Evolutionary conservation across 176 grass and related monocot species (phyloP).

Genomic region (Triticum dicoccoides): DNA sequence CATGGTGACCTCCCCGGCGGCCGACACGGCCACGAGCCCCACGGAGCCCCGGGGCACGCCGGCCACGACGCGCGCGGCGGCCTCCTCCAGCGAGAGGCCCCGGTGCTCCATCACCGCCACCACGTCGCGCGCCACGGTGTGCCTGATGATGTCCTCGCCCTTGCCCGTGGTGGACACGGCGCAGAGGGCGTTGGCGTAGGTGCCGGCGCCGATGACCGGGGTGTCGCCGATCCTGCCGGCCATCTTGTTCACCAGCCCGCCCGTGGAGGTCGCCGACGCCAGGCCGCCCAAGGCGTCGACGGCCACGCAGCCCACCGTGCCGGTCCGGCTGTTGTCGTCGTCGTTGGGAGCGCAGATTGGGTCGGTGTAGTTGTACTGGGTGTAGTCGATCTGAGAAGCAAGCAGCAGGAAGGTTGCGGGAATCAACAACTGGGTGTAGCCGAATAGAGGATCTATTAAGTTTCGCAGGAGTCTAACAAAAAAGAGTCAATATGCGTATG

Average conservation of each 20-base stretch:
- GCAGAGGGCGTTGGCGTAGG: constrained; percentile 67
- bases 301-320: constrained; percentile 92
- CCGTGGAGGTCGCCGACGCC: too few relatives aligned
- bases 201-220: constrained; percentile 71
- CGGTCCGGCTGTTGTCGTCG: constrained; percentile 67
- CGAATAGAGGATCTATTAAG: too few relatives aligned
- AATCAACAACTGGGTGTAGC: too few relatives aligned
- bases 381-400: constrained; percentile 72
- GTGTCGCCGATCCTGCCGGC: constrained; percentile 82
- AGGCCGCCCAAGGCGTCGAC: constrained; percentile 35
- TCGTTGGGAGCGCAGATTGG: constrained; percentile 9
- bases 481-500: too few relatives aligned
- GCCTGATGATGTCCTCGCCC: constrained; percentile 63
- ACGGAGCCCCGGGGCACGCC: too few relatives aligned
- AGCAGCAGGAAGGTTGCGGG: neutral
- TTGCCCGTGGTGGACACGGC: constrained; percentile 84
- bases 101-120: too few relatives aligned
- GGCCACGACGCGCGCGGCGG: too few relatives aligned
- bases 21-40: too few relatives aligned
- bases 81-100: too few relatives aligned
- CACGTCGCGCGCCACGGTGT: too few relatives aligned
- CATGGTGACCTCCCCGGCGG: too few relatives aligned
- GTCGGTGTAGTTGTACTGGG: constrained; percentile 63
- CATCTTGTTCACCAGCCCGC: constrained; percentile 81
- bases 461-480: too few relatives aligned